These are phyloP conservation scores for Galerina marginata DNA, from an alignment of 768 basidiomycete species.

Conservation along the genomic window DNA sequence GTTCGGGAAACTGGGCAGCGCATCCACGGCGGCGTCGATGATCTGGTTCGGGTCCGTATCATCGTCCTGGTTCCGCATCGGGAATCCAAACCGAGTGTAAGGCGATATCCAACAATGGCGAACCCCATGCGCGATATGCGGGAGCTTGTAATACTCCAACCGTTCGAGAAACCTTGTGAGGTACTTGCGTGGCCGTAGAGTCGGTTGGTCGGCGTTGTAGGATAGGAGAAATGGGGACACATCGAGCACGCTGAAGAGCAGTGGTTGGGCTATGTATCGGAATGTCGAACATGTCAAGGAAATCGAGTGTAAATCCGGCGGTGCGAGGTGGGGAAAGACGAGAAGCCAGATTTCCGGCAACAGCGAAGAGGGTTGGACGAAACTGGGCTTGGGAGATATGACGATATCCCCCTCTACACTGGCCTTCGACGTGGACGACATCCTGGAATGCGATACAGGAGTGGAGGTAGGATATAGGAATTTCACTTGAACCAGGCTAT, in stretches of 20 bases:
- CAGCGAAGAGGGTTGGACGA: conserved; percentile 3
- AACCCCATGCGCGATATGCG: conserved; percentile 39
- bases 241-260: conserved; percentile 40
- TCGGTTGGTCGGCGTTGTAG: conserved; percentile 31
- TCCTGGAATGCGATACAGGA: no score
- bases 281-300: conserved; percentile 38
- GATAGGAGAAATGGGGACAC: conserved; percentile 42
- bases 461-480: no score
- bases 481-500: no score
- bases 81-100: conserved; percentile 35
- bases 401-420: background rate
- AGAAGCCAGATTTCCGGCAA: conserved; percentile 42
- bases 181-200: conserved; percentile 33
- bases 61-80: conserved; percentile 33
- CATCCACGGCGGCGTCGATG: conserved; percentile 36
- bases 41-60: conserved; percentile 37
- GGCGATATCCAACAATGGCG: conserved; percentile 42
- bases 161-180: conserved; percentile 35
- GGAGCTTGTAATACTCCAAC: conserved; percentile 36
- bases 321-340: conserved; percentile 37
- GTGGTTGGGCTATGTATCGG: conserved; percentile 39
- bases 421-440: no score
- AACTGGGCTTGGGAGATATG: background rate
- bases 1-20: conserved; percentile 37
- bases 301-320: conserved; percentile 32